Conservation (phyloP, 441 rosid species). For the Populus trichocarpa region DNA sequence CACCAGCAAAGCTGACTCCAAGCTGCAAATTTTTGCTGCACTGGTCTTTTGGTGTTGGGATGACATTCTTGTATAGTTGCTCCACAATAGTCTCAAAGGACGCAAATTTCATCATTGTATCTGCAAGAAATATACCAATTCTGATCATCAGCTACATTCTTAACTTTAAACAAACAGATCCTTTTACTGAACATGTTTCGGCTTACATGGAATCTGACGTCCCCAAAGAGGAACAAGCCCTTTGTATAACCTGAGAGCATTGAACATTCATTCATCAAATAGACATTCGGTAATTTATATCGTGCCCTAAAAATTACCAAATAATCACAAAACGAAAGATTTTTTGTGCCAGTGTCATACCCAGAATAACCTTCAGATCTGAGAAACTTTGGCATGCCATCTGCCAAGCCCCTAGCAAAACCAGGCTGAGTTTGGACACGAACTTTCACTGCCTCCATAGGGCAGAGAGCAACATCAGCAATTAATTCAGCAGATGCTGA, state of each 20-base stretch:
- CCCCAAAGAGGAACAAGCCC: slow-evolving; percentile 98
- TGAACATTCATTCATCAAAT: background rate
- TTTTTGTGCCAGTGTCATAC: slow-evolving; percentile 28
- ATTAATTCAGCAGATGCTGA: no score
- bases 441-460: slow-evolving; percentile 75
- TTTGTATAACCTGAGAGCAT: slow-evolving; percentile 74
- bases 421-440: slow-evolving; percentile 98
- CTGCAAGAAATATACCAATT: slow-evolving; percentile 33
- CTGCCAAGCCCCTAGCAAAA: slow-evolving; percentile 85
- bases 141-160: background rate
- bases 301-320: background rate
- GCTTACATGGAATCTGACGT: slow-evolving; percentile 98
- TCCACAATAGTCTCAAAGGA: slow-evolving; percentile 90
- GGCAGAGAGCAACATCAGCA: no score
- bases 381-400: slow-evolving; percentile 89
- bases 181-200: background rate
- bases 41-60: slow-evolving; percentile 82
- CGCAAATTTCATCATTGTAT: slow-evolving; percentile 99
- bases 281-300: background rate
- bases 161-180: background rate
- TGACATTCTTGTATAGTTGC: slow-evolving; percentile 81
- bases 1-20: slow-evolving; percentile 97
- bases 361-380: slow-evolving; percentile 86
- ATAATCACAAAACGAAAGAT: background rate
- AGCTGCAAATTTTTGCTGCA: slow-evolving; percentile 87